Percentiles rank a stretch among this genome's conserved stretches.
These are phyloP conservation scores for Mucor racemosus DNA, from an alignment of 371 early-diverging fungal species.

Conservation along the genomic window DNA sequence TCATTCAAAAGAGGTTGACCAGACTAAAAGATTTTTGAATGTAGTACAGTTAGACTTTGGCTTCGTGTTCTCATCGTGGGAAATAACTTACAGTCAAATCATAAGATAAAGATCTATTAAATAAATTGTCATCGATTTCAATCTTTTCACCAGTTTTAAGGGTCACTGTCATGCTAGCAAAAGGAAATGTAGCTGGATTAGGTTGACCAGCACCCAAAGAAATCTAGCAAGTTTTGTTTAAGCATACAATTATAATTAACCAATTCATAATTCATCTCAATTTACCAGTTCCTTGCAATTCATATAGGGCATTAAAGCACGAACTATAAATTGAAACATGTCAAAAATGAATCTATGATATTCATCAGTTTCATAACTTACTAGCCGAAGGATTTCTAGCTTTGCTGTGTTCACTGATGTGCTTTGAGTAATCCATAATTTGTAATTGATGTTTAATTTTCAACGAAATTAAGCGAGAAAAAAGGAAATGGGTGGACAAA, in stretches of 20 bases:
- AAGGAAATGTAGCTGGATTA: conserved; percentile 77
- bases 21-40: conserved; percentile 35
- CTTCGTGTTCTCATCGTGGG: conserved; percentile 7
- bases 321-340: conserved; percentile 7
- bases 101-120: conserved; percentile 58
- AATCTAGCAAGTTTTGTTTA: conserved; percentile 39
- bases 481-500: not conserved
- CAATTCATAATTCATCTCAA: not conserved
- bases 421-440: conserved; percentile 20
- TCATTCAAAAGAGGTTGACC: conserved; percentile 66
- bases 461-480: not conserved
- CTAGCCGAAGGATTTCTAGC: conserved; percentile 29
- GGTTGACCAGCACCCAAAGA: conserved; percentile 78
- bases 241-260: not conserved
- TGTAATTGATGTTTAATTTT: not conserved
- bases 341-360: not conserved
- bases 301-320: conserved; percentile 25
- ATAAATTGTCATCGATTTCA: conserved; percentile 47
- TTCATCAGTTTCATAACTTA: not conserved
- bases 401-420: conserved; percentile 20
- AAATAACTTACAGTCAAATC: conserved; percentile 56
- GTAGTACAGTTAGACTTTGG: too few species aligned
- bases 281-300: conserved; percentile 50
- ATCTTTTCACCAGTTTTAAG: conserved; percentile 67
- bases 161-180: conserved; percentile 61